These are phyloP conservation scores for Populus hybrid DNA, from an alignment of 441 rosid genomes.

Conservation along the genomic window DNA sequence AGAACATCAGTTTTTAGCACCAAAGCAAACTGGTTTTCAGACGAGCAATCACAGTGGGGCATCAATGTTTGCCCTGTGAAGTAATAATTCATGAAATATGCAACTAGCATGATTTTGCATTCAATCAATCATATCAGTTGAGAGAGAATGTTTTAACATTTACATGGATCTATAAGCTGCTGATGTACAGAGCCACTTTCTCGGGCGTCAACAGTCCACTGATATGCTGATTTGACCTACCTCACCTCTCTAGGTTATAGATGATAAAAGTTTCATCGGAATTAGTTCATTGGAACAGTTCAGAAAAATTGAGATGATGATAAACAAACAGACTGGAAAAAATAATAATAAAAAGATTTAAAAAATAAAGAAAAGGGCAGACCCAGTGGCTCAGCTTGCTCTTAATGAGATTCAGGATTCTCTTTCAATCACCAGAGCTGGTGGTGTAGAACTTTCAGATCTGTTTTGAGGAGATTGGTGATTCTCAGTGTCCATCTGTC, in stretches of 20 bases:
- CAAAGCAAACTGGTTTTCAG: neutral
- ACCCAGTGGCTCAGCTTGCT: neutral
- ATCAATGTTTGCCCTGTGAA: neutral
- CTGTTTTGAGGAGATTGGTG: conserved; percentile 45
- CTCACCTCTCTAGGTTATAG: neutral
- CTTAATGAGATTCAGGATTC: conserved; percentile 23
- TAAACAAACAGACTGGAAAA: conserved; percentile 11
- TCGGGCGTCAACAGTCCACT: neutral
- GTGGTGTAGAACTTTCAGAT: conserved; percentile 64
- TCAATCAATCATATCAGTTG: neutral
- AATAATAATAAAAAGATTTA: neutral
- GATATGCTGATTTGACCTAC: neutral
- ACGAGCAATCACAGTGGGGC: neutral
- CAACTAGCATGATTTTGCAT: neutral
- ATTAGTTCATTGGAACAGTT: conserved; percentile 6
- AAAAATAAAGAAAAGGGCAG: conserved; percentile 1
- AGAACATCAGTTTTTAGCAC: neutral
- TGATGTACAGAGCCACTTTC: neutral
- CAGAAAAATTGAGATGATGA: neutral
- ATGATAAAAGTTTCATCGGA: neutral
- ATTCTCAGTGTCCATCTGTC: conserved; percentile 36
- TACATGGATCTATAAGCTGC: neutral
- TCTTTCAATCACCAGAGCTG: conserved; percentile 14
- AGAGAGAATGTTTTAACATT: conserved; percentile 2
- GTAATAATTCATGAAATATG: neutral